phyloP scores from a whole-genome alignment of 768 basidiomycete genomes.

The Mycena leptocephala region DNA sequence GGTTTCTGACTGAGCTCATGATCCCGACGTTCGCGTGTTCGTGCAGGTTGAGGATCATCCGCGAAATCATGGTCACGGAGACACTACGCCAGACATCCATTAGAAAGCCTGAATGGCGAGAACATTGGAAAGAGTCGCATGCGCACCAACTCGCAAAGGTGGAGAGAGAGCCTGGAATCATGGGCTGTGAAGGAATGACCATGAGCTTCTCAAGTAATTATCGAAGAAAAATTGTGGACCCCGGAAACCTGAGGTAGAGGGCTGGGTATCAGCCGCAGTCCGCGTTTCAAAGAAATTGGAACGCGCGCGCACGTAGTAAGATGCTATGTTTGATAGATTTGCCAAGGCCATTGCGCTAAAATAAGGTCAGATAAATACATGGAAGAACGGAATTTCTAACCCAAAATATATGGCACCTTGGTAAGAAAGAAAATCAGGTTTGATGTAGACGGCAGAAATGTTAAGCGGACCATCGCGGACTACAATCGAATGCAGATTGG shows the following conservation, averaged over 20 bases:
- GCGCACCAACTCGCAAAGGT: background rate
- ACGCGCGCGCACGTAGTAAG: constrained; percentile 11
- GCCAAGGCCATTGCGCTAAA: constrained; percentile 11
- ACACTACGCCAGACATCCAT: constrained; percentile 36
- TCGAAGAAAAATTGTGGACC: background rate
- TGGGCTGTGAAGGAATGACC: background rate
- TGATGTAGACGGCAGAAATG: background rate
- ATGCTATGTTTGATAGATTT: constrained; percentile 5
- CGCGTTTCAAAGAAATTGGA: too few species aligned
- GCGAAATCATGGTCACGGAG: constrained; percentile 53
- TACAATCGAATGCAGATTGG: constrained; percentile 39
- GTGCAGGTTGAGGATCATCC: constrained; percentile 58
- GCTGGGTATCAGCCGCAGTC: background rate
- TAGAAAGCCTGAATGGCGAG: background rate
- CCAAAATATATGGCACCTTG: constrained; percentile 7
- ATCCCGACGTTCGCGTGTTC: constrained; percentile 33
- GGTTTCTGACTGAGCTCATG: background rate
- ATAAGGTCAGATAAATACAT: too few species aligned
- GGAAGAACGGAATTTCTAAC: background rate
- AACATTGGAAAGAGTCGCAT: background rate
- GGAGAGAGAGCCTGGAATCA: background rate
- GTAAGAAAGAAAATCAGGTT: background rate
- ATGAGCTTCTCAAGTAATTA: background rate
- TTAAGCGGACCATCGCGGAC: constrained; percentile 50
- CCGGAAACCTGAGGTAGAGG: background rate